Percentiles rank a stretch among this genome's conserved stretches.
phyloP scores from a whole-genome alignment of 2,329 filamentous ascomycete genomes.

The Xylaria sp. region DNA sequence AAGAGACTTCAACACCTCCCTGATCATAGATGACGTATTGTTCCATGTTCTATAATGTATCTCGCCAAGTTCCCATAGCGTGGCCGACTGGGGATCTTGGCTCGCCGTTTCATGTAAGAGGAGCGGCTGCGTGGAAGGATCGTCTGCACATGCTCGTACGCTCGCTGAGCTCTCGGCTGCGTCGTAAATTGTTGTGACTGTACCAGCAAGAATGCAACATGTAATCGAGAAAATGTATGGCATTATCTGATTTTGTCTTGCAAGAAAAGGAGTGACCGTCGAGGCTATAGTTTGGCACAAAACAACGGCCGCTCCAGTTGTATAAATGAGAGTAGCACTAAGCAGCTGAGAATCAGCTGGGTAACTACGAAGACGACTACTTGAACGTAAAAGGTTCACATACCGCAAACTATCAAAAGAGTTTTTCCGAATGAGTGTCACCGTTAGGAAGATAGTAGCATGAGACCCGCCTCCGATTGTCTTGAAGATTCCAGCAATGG shows the following conservation, averaged over 20 bases:
- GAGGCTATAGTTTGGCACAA: conserved; percentile 18
- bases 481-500: conserved; percentile 21
- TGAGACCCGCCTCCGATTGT: conserved; percentile 26
- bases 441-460: conserved; percentile 17
- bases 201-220: conserved; percentile 14
- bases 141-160: not conserved
- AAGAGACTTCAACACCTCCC: not conserved
- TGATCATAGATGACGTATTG: not conserved
- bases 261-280: conserved; percentile 9
- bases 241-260: not conserved
- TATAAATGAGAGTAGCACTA: conserved; percentile 16
- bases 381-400: not conserved
- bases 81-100: not conserved
- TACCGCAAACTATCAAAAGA: conserved; percentile 16
- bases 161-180: not conserved
- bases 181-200: not conserved
- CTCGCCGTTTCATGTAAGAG: not conserved
- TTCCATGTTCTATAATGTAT: not conserved
- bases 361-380: not conserved
- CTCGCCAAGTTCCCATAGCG: not conserved
- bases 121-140: conserved; percentile 14
- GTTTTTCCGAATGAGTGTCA: conserved; percentile 6
- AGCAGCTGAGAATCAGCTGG: not conserved
- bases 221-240: conserved; percentile 3
- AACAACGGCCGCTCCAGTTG: conserved; percentile 21